A percentile compares a stretch with the other conserved stretches of the same genome.
These are phyloP conservation scores for Populus alba DNA, from an alignment of 345 rosid genomes.

Conservation along the genomic window DNA sequence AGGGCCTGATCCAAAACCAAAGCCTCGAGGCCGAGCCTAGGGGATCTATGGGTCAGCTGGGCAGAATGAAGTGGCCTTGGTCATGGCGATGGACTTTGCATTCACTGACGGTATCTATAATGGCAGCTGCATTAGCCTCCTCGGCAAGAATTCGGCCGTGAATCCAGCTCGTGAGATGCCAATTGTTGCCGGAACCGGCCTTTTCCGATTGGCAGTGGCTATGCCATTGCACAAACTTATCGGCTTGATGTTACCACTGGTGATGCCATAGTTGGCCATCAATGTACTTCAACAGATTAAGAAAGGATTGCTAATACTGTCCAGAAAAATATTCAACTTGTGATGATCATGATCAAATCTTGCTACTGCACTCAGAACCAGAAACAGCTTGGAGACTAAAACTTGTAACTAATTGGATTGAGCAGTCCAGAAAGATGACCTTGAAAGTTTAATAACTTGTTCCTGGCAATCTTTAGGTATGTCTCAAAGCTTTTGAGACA, in stretches of 20 bases:
- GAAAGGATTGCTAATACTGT: background rate
- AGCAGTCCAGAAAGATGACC: background rate
- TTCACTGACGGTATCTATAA: slow-evolving; percentile 18
- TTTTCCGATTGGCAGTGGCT: slow-evolving; percentile 23
- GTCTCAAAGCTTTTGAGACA: background rate
- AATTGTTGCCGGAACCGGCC: slow-evolving; percentile 24
- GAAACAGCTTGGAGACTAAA: background rate
- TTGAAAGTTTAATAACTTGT: background rate
- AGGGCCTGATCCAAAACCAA: slow-evolving; percentile 19
- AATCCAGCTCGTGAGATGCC: slow-evolving; percentile 26
- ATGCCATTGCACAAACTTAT: slow-evolving; percentile 46
- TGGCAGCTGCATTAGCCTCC: slow-evolving; percentile 18
- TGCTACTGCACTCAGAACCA: background rate
- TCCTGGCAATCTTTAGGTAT: background rate
- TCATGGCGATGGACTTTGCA: slow-evolving; percentile 24
- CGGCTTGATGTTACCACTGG: slow-evolving; percentile 41
- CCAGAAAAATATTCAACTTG: background rate
- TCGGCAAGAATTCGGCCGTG: slow-evolving; percentile 21
- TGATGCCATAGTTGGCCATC: slow-evolving; percentile 37
- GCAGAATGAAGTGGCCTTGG: slow-evolving; percentile 5
- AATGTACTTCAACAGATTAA: background rate
- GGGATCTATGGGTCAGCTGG: slow-evolving; percentile 25
- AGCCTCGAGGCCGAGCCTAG: slow-evolving; percentile 24
- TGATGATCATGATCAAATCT: background rate
- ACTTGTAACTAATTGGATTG: background rate